These are phyloP conservation scores for Tricholoma flavovirens DNA, from an alignment of 768 basidiomycete genomes.

Conservation along the genomic window DNA sequence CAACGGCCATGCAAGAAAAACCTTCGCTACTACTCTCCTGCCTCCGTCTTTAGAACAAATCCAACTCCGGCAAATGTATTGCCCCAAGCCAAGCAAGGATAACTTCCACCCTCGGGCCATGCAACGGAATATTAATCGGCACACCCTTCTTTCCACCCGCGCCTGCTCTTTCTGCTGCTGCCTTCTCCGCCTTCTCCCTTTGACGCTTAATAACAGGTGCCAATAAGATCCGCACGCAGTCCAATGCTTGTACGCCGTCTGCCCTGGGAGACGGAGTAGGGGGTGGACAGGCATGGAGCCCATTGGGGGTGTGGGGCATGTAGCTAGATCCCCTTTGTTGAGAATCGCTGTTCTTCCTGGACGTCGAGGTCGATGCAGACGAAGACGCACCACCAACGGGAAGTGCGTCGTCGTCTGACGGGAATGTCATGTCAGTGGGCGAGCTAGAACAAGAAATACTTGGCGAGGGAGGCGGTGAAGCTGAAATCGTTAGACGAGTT, in stretches of 20 bases:
- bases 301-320: constrained; percentile 15
- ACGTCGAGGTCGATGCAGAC: constrained; percentile 16
- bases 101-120: constrained; percentile 82
- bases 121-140: constrained; percentile 76
- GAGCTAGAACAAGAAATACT: constrained; percentile 21
- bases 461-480: constrained; percentile 27
- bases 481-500: constrained; percentile 40
- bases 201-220: constrained; percentile 65
- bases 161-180: constrained; percentile 43
- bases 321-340: constrained; percentile 16
- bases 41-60: constrained; percentile 23
- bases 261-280: constrained; percentile 16
- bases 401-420: constrained; percentile 9
- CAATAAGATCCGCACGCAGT: constrained; percentile 67
- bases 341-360: constrained; percentile 20
- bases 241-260: constrained; percentile 52
- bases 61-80: constrained; percentile 72
- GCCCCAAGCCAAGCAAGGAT: constrained; percentile 82
- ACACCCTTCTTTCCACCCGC: constrained; percentile 42
- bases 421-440: constrained; percentile 13
- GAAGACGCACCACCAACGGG: constrained; percentile 7
- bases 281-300: not conserved
- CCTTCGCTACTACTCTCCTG: not conserved
- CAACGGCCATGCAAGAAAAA: not conserved
- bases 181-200: constrained; percentile 49